Evolutionary conservation across 2,329 filamentous ascomycete genomes (phyloP).

Genomic region (Hypomyces rosellus): DNA sequence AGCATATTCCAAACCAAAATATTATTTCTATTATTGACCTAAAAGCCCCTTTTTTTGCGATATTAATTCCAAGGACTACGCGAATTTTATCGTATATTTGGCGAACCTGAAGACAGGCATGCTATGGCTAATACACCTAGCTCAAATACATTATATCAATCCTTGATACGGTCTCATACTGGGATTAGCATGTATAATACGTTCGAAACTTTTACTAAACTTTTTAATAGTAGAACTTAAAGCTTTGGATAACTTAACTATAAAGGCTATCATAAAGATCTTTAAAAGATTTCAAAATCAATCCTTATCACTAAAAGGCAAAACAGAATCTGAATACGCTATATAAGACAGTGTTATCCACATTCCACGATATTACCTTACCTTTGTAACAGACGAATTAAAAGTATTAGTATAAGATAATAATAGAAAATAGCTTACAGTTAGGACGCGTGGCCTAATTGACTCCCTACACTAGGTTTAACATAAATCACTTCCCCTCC

Average conservation of each 20-base stretch:
- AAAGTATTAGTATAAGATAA: not conserved
- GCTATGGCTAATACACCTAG: constrained; percentile 7
- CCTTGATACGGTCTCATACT: constrained; percentile 6
- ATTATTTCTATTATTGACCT: constrained; percentile 15
- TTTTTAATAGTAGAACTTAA: constrained; percentile 9
- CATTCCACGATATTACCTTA: constrained; percentile 22
- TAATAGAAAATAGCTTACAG: constrained; percentile 4
- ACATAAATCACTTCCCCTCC: constrained; percentile 4
- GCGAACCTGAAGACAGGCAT: not conserved
- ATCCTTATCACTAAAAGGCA: too few relatives aligned
- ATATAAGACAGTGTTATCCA: constrained; percentile 19
- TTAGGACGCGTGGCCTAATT: constrained; percentile 15
- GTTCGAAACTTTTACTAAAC: not conserved
- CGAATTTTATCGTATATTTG: constrained; percentile 17
- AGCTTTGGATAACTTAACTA: not conserved
- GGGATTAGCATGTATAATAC: constrained; percentile 2
- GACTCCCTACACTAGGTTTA: constrained; percentile 17
- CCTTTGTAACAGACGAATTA: constrained; percentile 18
- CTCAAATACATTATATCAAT: constrained; percentile 5
- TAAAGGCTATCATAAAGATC: not conserved
- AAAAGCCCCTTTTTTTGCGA: constrained; percentile 13
- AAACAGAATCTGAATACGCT: constrained; percentile 21
- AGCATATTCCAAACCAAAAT: not conserved
- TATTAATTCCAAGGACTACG: constrained; percentile 7
- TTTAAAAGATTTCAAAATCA: not conserved